phyloP scores from a whole-genome alignment of 2,329 filamentous ascomycete genomes.

The Pseudopithomyces maydicus region DNA sequence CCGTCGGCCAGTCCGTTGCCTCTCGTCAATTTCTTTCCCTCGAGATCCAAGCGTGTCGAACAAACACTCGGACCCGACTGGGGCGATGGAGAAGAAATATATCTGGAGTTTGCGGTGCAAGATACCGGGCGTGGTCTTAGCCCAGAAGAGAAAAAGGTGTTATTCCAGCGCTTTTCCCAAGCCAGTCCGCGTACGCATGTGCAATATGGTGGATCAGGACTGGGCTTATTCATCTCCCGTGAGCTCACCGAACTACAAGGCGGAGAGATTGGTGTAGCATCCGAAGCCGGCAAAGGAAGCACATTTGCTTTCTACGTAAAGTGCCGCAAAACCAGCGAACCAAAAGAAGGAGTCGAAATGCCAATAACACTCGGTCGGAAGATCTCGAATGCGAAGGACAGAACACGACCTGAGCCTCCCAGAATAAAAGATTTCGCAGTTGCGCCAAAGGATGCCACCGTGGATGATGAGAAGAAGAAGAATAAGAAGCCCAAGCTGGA shows the following conservation, averaged over 20 bases:
- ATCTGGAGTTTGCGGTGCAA: constrained; percentile 73
- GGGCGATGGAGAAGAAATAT: constrained; percentile 70
- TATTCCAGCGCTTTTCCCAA: constrained; percentile 82
- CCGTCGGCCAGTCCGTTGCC: constrained; percentile 50
- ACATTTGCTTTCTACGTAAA: constrained; percentile 80
- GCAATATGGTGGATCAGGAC: constrained; percentile 77
- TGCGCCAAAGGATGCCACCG: constrained; percentile 13
- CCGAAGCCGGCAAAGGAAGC: constrained; percentile 69
- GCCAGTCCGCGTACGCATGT: constrained; percentile 77
- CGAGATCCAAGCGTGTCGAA: constrained; percentile 55
- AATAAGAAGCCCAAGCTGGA: constrained; percentile 21
- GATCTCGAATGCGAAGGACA: constrained; percentile 37
- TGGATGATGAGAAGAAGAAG: constrained; percentile 14
- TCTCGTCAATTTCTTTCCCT: constrained; percentile 66
- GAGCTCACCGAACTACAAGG: constrained; percentile 81
- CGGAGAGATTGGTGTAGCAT: constrained; percentile 77
- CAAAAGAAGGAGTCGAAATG: constrained; percentile 37
- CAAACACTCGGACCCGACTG: constrained; percentile 64
- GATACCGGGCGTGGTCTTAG: constrained; percentile 79
- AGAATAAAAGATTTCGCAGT: constrained; percentile 45
- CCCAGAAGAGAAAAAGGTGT: constrained; percentile 70
- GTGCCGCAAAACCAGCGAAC: constrained; percentile 60
- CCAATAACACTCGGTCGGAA: constrained; percentile 32
- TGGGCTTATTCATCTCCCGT: constrained; percentile 79
- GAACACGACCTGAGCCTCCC: constrained; percentile 20